These are phyloP conservation scores for Metschnikowia aberdeeniae DNA, from an alignment of 805 yeast genomes.

Conservation along the genomic window DNA sequence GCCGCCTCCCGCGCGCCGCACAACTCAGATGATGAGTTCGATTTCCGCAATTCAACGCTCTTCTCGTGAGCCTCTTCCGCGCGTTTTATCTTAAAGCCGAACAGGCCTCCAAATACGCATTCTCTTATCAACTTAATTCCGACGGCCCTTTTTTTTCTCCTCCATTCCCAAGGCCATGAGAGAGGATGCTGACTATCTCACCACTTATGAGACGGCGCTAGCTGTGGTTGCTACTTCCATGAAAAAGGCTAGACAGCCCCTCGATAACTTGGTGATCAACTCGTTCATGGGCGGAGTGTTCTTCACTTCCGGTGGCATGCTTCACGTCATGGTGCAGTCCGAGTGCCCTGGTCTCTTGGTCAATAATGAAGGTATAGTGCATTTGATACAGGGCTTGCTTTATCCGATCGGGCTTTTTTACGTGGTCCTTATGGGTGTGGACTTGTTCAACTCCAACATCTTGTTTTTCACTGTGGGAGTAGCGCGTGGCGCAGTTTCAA, in stretches of 20 bases:
- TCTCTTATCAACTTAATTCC: neutral
- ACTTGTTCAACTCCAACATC: conserved; percentile 70
- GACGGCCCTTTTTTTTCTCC: neutral
- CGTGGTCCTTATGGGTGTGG: conserved; percentile 73
- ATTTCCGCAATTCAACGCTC: conserved; percentile 10
- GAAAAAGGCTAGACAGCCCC: conserved; percentile 70
- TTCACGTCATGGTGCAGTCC: conserved; percentile 53
- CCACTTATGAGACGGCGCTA: conserved; percentile 77
- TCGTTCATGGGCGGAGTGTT: conserved; percentile 67
- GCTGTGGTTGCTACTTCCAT: conserved; percentile 83
- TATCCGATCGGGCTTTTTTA: conserved; percentile 73
- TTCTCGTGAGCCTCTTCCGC: conserved; percentile 11
- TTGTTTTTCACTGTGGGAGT: conserved; percentile 67
- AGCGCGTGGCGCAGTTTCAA: conserved; percentile 63
- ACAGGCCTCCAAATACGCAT: neutral
- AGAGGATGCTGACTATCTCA: conserved; percentile 45
- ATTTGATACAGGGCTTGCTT: conserved; percentile 54
- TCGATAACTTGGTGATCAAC: conserved; percentile 57
- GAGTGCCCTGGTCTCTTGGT: conserved; percentile 42
- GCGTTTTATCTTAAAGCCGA: conserved; percentile 5
- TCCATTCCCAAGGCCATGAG: conserved; percentile 6
- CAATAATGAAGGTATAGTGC: conserved; percentile 49
- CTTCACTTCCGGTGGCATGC: conserved; percentile 71
- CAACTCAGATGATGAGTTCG: conserved; percentile 4
- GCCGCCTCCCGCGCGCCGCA: neutral